Conservation (phyloP, 352 stramenopile genomes). For the Pythium coloratum region DNA sequence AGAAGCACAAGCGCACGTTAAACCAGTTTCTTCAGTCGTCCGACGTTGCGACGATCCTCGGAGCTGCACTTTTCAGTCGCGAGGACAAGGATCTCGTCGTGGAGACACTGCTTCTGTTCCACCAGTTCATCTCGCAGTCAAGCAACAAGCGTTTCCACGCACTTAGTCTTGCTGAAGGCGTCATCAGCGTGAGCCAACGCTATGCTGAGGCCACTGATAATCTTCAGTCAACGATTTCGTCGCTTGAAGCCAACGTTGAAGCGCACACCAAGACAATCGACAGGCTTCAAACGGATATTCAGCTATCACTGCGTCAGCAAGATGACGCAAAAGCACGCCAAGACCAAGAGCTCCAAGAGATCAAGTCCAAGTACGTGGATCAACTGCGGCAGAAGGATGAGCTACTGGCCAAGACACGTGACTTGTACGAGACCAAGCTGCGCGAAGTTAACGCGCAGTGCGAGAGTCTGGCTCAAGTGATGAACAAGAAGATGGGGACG, state of each 20-base stretch:
- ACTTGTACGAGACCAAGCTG: conserved; percentile 68
- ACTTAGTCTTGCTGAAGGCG: conserved; percentile 59
- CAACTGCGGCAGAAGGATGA: conserved; percentile 77
- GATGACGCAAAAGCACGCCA: conserved; percentile 58
- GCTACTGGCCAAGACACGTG: conserved; percentile 44
- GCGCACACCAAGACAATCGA: conserved; percentile 49
- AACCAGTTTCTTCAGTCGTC: conserved; percentile 73
- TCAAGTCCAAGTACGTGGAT: conserved; percentile 58
- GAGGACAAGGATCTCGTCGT: conserved; percentile 68
- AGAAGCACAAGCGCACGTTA: conserved; percentile 68
- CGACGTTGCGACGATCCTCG: conserved; percentile 63
- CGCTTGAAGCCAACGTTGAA: conserved; percentile 48
- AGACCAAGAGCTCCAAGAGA: conserved; percentile 61
- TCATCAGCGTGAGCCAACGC: conserved; percentile 55
- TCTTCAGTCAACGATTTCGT: conserved; percentile 52
- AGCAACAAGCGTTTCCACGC: conserved; percentile 66
- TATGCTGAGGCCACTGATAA: conserved; percentile 52
- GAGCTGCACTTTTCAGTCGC: conserved; percentile 58
- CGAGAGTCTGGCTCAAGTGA: conserved; percentile 66
- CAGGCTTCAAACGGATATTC: conserved; percentile 56
- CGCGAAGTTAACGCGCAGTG: conserved; percentile 62
- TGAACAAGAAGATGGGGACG: conserved; percentile 73
- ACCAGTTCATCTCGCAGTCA: conserved; percentile 44
- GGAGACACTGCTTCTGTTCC: conserved; percentile 60
- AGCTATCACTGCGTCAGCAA: conserved; percentile 55